phyloP scores from a whole-genome alignment of 495 filamentous ascomycete genomes.

The Patellaria atrata region DNA sequence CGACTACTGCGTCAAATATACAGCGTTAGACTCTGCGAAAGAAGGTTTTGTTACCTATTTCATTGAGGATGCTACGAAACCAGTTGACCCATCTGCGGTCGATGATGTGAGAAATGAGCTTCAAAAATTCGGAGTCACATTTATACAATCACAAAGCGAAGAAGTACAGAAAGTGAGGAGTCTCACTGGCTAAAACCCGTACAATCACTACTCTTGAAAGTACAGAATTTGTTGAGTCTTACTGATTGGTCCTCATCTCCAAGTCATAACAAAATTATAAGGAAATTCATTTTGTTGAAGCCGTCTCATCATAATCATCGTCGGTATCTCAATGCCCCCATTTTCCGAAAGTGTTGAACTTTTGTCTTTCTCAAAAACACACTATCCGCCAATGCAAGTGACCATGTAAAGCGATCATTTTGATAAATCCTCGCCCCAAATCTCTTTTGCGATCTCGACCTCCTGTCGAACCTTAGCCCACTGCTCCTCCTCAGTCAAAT shows the following conservation, averaged over 20 bases:
- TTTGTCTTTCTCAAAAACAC: no score
- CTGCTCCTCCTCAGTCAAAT: slow-evolving; percentile 28
- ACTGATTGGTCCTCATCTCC: no score
- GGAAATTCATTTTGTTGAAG: no score
- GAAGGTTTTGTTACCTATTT: slow-evolving; percentile 68
- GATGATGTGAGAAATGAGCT: slow-evolving; percentile 41
- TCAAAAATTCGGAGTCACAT: slow-evolving; percentile 34
- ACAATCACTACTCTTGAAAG: no score
- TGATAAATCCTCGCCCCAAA: slow-evolving; percentile 23
- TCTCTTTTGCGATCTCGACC: slow-evolving; percentile 25
- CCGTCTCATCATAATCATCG: no score
- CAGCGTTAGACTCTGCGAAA: slow-evolving; percentile 58
- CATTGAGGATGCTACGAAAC: slow-evolving; percentile 60
- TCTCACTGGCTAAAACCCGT: no score
- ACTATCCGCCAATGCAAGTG: no score
- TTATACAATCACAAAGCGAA: slow-evolving; percentile 35
- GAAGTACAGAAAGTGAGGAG: slow-evolving; percentile 35
- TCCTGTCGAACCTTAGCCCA: slow-evolving; percentile 28
- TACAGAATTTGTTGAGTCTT: no score
- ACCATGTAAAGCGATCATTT: no score
- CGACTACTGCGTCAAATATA: slow-evolving; percentile 79
- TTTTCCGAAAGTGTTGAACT: no score
- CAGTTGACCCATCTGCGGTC: slow-evolving; percentile 51
- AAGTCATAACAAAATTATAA: no score
- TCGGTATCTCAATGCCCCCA: no score